Evolutionary conservation across 148 eudicot species (phyloP).

Genomic region (Drosera capensis): DNA sequence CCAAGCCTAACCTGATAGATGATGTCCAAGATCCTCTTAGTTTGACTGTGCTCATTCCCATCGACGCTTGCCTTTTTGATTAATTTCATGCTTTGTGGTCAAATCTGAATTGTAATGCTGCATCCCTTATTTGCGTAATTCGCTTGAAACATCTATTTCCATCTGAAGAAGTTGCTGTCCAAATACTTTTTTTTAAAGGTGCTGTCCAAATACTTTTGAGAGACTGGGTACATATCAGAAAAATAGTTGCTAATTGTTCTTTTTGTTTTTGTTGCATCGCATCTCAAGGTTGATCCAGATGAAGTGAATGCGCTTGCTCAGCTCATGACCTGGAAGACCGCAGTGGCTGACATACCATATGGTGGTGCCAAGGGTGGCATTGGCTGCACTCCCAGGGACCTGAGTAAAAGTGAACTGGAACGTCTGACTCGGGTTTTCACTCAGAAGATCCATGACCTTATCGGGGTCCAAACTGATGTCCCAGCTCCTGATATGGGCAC

Average conservation of each 20-base stretch:
- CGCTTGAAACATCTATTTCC: too few relatives aligned
- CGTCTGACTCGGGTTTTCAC: slow-evolving; percentile 90
- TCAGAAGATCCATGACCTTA: slow-evolving; percentile 86
- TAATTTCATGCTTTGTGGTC: too few relatives aligned
- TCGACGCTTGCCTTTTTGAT: too few relatives aligned
- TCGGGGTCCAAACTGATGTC: slow-evolving; percentile 88
- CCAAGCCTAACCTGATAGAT: too few relatives aligned
- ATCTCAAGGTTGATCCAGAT: slow-evolving; percentile 77
- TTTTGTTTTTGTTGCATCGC: neutral
- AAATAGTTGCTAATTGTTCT: neutral
- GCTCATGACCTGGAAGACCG: slow-evolving; percentile 99
- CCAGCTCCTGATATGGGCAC: slow-evolving; percentile 99
- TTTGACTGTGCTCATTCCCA: too few relatives aligned
- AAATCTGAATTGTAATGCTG: too few relatives aligned
- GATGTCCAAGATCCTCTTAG: too few relatives aligned
- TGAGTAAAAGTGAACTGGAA: slow-evolving; percentile 71
- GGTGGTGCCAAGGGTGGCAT: slow-evolving; percentile 99
- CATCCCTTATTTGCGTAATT: too few relatives aligned
- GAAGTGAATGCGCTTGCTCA: slow-evolving; percentile 98
- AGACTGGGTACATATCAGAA: neutral
- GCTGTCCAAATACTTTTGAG: neutral
- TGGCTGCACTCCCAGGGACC: slow-evolving; percentile 79
- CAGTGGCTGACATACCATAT: slow-evolving; percentile 90
- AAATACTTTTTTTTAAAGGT: too few relatives aligned
- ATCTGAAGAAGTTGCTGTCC: too few relatives aligned